A percentile compares a stretch with the other conserved stretches of the same genome.
Conservation (phyloP, 2,329 filamentous ascomycete genomes). For the Lithohypha guttulata region DNA sequence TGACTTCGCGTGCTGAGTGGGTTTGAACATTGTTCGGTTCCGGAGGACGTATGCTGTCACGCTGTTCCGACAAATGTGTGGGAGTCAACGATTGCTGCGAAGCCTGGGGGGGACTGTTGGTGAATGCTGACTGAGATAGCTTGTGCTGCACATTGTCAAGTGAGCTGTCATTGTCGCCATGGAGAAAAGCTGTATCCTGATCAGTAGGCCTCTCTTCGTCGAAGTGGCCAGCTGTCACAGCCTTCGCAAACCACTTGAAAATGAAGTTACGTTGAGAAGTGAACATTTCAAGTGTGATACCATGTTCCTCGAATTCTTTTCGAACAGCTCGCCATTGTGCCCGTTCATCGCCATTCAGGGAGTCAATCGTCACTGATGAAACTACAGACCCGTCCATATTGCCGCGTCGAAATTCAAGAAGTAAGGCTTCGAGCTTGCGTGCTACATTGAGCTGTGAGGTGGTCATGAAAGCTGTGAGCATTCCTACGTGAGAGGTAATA, state of each 20-base stretch:
- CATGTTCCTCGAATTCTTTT: conserved; percentile 18
- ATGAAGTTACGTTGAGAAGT: conserved; percentile 15
- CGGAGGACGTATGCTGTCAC: too few species aligned
- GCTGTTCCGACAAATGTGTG: too few species aligned
- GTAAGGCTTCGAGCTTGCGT: conserved; percentile 12
- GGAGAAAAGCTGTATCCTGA: too few species aligned
- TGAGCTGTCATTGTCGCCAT: too few species aligned
- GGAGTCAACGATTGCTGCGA: too few species aligned
- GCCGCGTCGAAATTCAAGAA: conserved; percentile 13
- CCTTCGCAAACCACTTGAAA: conserved; percentile 11
- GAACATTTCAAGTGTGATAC: conserved; percentile 15
- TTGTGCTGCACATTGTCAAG: too few species aligned
- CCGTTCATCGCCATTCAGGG: conserved; percentile 11
- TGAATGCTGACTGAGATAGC: too few species aligned
- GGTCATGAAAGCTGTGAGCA: conserved; percentile 11
- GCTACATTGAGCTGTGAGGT: conserved; percentile 11
- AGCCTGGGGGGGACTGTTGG: too few species aligned
- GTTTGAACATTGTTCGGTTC: too few species aligned
- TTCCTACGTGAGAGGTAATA: conserved; percentile 10
- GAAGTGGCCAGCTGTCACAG: conserved; percentile 12
- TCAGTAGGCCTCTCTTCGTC: conserved; percentile 14
- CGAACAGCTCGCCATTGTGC: conserved; percentile 14
- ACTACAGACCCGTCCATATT: conserved; percentile 14
- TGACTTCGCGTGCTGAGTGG: too few species aligned
- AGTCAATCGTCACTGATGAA: conserved; percentile 13